A percentile compares a stretch with the other conserved stretches of the same genome.
These are phyloP conservation scores for Populus tremula DNA, from an alignment of 345 rosid genomes.

Conservation along the genomic window DNA sequence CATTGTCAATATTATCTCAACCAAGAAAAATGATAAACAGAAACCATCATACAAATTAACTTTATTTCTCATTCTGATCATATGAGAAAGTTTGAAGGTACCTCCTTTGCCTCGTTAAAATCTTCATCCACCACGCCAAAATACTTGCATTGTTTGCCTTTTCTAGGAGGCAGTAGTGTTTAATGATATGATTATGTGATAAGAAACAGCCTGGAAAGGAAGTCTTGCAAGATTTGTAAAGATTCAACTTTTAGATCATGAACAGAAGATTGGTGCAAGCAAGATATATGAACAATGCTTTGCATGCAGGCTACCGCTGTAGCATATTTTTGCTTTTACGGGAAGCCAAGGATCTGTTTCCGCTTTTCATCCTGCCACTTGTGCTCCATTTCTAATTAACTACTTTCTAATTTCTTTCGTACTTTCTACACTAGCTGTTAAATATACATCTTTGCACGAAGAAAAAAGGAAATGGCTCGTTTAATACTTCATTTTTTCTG, in stretches of 20 bases:
- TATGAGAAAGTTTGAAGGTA: not conserved
- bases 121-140: conserved; percentile 21
- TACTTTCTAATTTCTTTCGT: too few species aligned
- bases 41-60: not conserved
- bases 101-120: conserved; percentile 30
- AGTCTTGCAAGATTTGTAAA: not conserved
- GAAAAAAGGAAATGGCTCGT: too few species aligned
- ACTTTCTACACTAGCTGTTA: too few species aligned
- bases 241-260: not conserved
- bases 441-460: too few species aligned
- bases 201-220: conserved; percentile 6
- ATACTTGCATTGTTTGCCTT: not conserved
- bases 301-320: not conserved
- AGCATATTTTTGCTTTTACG: conserved; percentile 20
- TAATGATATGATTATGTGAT: not conserved
- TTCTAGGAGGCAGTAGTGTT: not conserved
- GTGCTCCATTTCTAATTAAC: not conserved
- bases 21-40: not conserved
- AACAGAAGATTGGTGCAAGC: conserved; percentile 13
- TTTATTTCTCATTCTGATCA: not conserved
- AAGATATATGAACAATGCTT: conserved; percentile 6
- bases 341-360: conserved; percentile 33
- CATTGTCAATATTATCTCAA: not conserved
- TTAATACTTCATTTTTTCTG: too few species aligned
- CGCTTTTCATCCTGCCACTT: not conserved